Conservation (phyloP, 352 stramenopile genomes). For the Globisporangium cystogenes region DNA sequence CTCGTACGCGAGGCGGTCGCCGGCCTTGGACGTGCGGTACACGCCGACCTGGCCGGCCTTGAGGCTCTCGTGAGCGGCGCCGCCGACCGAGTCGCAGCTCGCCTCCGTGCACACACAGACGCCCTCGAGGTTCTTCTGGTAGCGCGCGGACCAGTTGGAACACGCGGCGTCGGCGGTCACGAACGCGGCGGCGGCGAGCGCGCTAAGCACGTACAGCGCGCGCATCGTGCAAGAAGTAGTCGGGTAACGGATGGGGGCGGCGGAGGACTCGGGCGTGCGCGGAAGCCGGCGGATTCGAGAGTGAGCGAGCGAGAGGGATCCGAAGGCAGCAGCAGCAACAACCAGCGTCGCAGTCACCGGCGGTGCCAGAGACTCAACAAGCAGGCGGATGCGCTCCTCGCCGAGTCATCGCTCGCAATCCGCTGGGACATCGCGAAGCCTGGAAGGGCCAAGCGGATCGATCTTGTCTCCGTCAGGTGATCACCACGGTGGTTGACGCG, state of each 20-base stretch:
- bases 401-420: not conserved
- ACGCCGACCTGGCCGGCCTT: constrained; percentile 24
- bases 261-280: not conserved
- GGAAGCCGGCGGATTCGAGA: not conserved
- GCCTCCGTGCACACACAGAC: constrained; percentile 51
- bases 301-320: not conserved
- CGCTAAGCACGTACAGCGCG: not conserved
- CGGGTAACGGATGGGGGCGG: not conserved
- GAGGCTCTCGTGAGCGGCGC: constrained; percentile 23
- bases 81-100: constrained; percentile 26
- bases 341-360: too few species aligned
- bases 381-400: not conserved
- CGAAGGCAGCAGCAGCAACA: not conserved
- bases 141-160: constrained; percentile 31
- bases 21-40: constrained; percentile 43
- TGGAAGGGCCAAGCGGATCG: not conserved
- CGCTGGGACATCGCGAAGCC: not conserved
- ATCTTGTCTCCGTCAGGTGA: not conserved
- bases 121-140: constrained; percentile 32
- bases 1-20: constrained; percentile 44
- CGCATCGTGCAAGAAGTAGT: not conserved
- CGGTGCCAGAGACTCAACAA: not conserved
- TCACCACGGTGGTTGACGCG: not conserved
- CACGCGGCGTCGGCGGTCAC: constrained; percentile 1
- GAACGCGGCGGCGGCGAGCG: not conserved